Percentiles rank a stretch among this genome's conserved stretches.
phyloP scores from a whole-genome alignment of 192 early-diverging fungal genomes.

The Umbelopsis sp. region DNA sequence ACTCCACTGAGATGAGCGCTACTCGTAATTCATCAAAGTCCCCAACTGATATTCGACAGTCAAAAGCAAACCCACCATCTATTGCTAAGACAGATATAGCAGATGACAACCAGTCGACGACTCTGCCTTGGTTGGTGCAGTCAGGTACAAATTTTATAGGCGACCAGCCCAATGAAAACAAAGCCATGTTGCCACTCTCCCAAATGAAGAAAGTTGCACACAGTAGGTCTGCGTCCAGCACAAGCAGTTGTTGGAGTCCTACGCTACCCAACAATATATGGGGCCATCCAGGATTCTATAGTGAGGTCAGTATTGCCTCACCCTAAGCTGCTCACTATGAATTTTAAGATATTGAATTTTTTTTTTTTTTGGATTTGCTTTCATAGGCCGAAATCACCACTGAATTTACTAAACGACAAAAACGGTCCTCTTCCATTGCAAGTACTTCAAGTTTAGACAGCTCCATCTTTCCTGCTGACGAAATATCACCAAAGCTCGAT shows the following conservation, averaged over 20 bases:
- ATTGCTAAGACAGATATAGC: background rate
- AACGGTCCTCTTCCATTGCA: constrained; percentile 10
- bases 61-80: background rate
- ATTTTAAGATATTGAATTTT: background rate
- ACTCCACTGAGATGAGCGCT: background rate
- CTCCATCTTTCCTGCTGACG: constrained; percentile 10
- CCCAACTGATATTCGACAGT: background rate
- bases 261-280: background rate
- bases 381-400: background rate
- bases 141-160: background rate
- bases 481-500: background rate
- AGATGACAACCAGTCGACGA: background rate
- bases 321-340: background rate
- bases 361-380: background rate
- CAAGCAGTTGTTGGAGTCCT: constrained; percentile 9
- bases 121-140: background rate
- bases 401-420: background rate
- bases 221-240: constrained; percentile 8
- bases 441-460: constrained; percentile 10
- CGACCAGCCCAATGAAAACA: constrained; percentile 3
- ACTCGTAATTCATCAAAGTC: background rate
- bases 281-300: background rate
- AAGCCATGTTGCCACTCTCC: background rate
- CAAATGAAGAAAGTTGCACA: constrained; percentile 19
- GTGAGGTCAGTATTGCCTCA: background rate